Conservation (phyloP, 345 rosid species). For the Turnera subulata region DNA sequence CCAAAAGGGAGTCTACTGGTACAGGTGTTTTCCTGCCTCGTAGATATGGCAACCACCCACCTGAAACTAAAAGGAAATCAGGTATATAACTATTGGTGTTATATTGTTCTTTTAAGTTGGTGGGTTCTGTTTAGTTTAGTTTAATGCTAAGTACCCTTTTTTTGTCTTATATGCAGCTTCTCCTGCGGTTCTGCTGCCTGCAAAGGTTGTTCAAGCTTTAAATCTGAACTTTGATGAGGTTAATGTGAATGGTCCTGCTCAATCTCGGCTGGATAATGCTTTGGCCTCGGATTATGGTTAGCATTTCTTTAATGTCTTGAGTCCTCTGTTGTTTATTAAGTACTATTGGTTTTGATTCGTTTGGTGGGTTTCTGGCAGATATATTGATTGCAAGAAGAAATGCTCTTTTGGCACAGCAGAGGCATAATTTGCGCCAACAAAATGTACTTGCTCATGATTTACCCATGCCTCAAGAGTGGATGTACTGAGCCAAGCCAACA, state of each 20-base stretch:
- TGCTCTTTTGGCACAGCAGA: constrained; percentile 23
- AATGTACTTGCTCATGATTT: constrained; percentile 31
- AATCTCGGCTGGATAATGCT: constrained; percentile 19
- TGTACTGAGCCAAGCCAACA: constrained; percentile 29
- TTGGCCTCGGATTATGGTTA: constrained; percentile 34
- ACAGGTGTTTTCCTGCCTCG: constrained; percentile 38
- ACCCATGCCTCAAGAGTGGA: constrained; percentile 65
- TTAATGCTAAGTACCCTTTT: too few species aligned
- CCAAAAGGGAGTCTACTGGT: constrained; percentile 18
- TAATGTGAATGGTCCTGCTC: constrained; percentile 4
- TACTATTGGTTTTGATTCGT: too few species aligned
- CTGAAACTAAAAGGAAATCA: constrained; percentile 17
- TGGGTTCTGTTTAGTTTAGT: too few species aligned
- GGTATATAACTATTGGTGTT: not conserved
- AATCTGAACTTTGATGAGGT: constrained; percentile 14
- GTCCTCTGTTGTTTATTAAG: too few species aligned
- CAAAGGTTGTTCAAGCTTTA: constrained; percentile 23
- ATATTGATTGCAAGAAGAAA: constrained; percentile 37
- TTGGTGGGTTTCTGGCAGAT: constrained; percentile 18
- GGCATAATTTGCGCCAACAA: constrained; percentile 11
- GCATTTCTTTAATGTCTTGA: not conserved
- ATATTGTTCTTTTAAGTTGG: not conserved
- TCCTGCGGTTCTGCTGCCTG: constrained; percentile 2
- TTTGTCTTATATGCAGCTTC: not conserved
- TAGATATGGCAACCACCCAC: constrained; percentile 10